Evolutionary conservation across 1,284 basidiomycete species (phyloP), one percentile per base, ranked within the genome.

Genomic region (Cutaneotrichosporon cutaneum): DNA sequence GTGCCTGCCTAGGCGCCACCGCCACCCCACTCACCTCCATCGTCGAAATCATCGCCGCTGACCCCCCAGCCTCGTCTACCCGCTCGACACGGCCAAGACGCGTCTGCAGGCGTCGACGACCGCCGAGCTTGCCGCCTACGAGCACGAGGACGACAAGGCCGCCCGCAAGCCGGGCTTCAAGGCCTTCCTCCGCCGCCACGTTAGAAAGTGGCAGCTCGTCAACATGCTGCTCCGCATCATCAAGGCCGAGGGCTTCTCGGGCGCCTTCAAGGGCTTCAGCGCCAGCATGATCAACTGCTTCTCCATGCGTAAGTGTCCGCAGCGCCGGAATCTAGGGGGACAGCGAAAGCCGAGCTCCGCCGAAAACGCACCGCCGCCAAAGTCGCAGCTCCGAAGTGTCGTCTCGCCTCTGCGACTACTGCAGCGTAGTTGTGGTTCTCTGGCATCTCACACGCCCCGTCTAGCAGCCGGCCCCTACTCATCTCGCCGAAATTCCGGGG

Each of bases 261-360:
- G 92, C 0, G 88, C 89, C 74, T 99, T 97, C 82, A 87, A 88
- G 63, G 96, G 96, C 5, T 99, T 98, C 75, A 84, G 87, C 42
- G 96, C 96, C n/a, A 97, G 90, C 62, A 98, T 99, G 94, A 83
- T 98, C 70, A 98, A 97, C 80, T 95, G 92, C 0, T 99, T 99
- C 79, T 94, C 90, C 50, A 90, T 89, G 87, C 90, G 94, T 95
- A 70, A 74, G 93, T 86, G 21, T 27, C 14, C 5, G 14, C 30
- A 30, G 30, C 30, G 11, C 35, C 10, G 35, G 13, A 36, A 13
- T 36, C 11, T 11, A 8, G 8, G 14, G 14, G 35, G 10, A 9
- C 18, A 42, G 39, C 9, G 39, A 18, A 18, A 42, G 39, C 16
- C 39, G 39, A n/a, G 18, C 39, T 42, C 39, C 18, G 39, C 39